phyloP scores from a whole-genome alignment of 352 stramenopile species.

The Paralagenidium karlingii region DNA sequence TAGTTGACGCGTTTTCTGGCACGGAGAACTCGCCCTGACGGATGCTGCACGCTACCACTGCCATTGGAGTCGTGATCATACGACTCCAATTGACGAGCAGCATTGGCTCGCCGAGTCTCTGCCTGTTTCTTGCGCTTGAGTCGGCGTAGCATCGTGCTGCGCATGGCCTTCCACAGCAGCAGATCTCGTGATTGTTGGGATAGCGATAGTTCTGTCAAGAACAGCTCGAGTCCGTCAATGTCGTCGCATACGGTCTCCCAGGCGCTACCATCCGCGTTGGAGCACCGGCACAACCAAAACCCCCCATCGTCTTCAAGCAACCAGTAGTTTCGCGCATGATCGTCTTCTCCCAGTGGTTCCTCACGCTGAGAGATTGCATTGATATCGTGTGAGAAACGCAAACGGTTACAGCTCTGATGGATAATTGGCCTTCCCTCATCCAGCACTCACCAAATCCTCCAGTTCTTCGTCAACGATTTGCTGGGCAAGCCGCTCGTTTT shows the following conservation, averaged over 20 bases:
- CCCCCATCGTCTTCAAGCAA: constrained; percentile 48
- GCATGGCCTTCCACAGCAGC: background rate
- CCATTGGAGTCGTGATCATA: too few species aligned
- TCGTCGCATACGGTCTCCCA: constrained; percentile 45
- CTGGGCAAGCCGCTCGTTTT: constrained; percentile 40
- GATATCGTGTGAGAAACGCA: background rate
- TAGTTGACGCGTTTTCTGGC: too few species aligned
- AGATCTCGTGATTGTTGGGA: background rate
- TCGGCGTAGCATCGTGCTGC: background rate
- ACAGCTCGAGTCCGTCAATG: background rate
- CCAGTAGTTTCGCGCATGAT: constrained; percentile 34
- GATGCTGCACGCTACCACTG: too few species aligned
- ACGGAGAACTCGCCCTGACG: too few species aligned
- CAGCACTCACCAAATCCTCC: constrained; percentile 20
- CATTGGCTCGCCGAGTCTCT: too few species aligned
- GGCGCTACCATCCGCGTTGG: constrained; percentile 13
- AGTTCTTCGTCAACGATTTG: constrained; percentile 37
- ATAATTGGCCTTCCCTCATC: background rate
- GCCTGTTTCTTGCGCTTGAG: too few species aligned
- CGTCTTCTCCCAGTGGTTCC: constrained; percentile 26
- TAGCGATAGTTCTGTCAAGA: background rate
- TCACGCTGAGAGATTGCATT: constrained; percentile 20
- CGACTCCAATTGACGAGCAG: too few species aligned
- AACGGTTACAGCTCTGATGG: background rate
- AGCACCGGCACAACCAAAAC: constrained; percentile 46